Evolutionary conservation across 441 rosid genomes (phyloP).

Genomic region (Euphorbia corollata): DNA sequence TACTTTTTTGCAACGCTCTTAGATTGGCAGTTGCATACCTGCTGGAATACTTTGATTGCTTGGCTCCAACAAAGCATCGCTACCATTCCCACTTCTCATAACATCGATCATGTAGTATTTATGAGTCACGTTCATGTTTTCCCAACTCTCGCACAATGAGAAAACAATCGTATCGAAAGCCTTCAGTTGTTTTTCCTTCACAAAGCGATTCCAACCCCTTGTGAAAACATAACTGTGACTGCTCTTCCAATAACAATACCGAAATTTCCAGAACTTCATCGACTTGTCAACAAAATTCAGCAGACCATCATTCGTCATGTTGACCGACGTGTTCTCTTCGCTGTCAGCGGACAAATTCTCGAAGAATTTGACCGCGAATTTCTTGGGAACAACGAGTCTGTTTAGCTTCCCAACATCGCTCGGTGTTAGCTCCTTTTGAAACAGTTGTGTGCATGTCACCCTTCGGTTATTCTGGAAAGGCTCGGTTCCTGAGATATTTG

Average conservation of each 20-base stretch:
- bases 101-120: conserved; percentile 40
- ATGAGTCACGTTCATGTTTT: conserved; percentile 4
- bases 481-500: conserved; percentile 11
- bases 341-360: conserved; percentile 25
- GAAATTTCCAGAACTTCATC: conserved; percentile 54
- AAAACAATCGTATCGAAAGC: conserved; percentile 35
- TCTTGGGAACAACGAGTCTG: conserved; percentile 80
- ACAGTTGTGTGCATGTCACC: conserved; percentile 37
- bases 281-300: conserved; percentile 39
- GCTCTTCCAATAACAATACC: conserved; percentile 61
- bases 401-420: conserved; percentile 86
- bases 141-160: conserved; percentile 26
- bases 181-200: conserved; percentile 38
- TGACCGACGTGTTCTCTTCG: conserved; percentile 8
- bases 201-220: conserved; percentile 56
- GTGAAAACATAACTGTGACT: conserved; percentile 59
- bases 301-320: conserved; percentile 21
- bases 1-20: no score
- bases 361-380: conserved; percentile 49
- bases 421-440: conserved; percentile 70
- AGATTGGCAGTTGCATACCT: conserved; percentile 19
- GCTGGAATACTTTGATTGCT: conserved; percentile 1
- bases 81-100: conserved; percentile 1
- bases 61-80: not conserved
- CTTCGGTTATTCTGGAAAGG: conserved; percentile 16